Percentiles rank a stretch among this genome's conserved stretches.
These are phyloP conservation scores for Lodderomyces beijingensis DNA, from an alignment of 1,139 yeast genomes.

Conservation along the genomic window DNA sequence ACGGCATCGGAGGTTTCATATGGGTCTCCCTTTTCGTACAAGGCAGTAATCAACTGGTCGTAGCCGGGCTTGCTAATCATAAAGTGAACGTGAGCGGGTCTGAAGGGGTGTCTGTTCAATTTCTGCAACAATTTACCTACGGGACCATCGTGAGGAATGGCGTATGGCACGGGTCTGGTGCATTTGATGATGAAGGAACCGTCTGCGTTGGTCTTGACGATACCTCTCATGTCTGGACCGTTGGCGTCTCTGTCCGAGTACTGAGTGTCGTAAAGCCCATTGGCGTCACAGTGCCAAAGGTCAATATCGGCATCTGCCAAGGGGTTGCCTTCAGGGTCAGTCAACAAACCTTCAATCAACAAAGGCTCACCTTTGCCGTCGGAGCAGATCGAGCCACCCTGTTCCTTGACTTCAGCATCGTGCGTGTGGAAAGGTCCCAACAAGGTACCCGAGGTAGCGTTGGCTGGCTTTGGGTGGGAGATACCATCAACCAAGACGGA, in stretches of 20 bases:
- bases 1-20: conserved; percentile 30
- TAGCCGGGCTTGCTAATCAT: conserved; percentile 23
- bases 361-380: conserved; percentile 28
- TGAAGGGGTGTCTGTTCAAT: conserved; percentile 32
- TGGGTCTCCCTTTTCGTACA: conserved; percentile 26
- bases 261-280: conserved; percentile 36
- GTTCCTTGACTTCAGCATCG: conserved; percentile 23
- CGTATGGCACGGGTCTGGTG: conserved; percentile 31
- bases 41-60: conserved; percentile 27
- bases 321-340: conserved; percentile 25
- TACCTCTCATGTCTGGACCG: conserved; percentile 34
- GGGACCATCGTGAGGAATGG: conserved; percentile 39
- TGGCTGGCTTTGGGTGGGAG: conserved; percentile 27
- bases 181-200: conserved; percentile 27
- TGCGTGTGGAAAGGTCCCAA: conserved; percentile 34
- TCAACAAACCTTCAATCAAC: conserved; percentile 18
- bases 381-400: conserved; percentile 23
- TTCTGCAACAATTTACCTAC: conserved; percentile 27
- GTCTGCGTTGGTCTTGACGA: conserved; percentile 21
- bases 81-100: conserved; percentile 36
- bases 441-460: conserved; percentile 28
- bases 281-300: conserved; percentile 36
- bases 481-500: conserved; percentile 28
- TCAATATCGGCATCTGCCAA: conserved; percentile 25
- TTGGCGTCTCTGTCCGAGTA: conserved; percentile 15